Evolutionary conservation across 805 yeast species (phyloP), one percentile per base, ranked within the genome.

Genomic region (Cyberlindnera xylosilytica): DNA sequence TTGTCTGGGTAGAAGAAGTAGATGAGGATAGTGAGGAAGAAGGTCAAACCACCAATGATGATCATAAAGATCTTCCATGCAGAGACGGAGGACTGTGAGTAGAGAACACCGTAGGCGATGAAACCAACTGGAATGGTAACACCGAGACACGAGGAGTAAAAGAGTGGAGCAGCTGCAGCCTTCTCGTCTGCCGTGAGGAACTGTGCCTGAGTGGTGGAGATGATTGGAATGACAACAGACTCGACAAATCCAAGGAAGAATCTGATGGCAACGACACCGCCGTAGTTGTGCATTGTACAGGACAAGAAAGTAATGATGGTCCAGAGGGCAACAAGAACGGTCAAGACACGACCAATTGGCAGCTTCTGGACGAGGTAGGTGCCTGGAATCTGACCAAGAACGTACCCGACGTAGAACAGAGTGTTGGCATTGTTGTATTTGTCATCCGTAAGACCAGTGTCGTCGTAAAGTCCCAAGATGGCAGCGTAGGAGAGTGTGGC

Each of bases 31-130:
- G 70, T 56, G 28, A 69, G 45, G 17, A 72, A 20, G 18, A 78
- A 62, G 0, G 85, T 76, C 31, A 76, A 56, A 12, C 78, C 73
- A 37, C 85, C 87, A 41, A 75, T 68, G 38, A 79, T 72, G 26
- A 80, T 70, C 60, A 71, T 73, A 42, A 79, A 70, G 15, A 80
- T 54, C 50, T 74, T 73, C 84, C 86, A 82, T 11, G 63, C 46
- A 19, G 65, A 54, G 20, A 65, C 53, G 0, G 40, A 10, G 3
- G 63, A 34, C 18, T 57, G 36, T 15, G 66, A 45, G 40, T 57
- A 58, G 7, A 66, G 35, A 5, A 66, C 63, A 47, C 71, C 72
- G 44, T 64, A 68, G 0, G 73, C 67, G 38, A 74, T 71, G 52
- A 74, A 73, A 5, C 77, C 78, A 23, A 74, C 70, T 11, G 80